A percentile compares a stretch with the other conserved stretches of the same genome.
phyloP scores from a whole-genome alignment of 1,284 basidiomycete genomes.

The Microbotryomycetes sp. region DNA sequence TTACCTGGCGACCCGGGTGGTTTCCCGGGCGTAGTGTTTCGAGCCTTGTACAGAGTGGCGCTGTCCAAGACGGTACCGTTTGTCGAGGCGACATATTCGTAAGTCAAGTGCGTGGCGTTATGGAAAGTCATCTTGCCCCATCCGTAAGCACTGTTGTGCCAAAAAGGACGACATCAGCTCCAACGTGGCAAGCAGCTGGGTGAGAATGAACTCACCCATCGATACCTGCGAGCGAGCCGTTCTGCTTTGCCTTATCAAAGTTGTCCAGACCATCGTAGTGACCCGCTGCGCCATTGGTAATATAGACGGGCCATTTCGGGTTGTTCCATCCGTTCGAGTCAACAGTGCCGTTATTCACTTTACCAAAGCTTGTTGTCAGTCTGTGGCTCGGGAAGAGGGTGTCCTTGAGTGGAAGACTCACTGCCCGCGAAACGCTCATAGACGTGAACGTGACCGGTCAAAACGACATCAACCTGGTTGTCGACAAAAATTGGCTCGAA shows the following conservation, averaged over 20 bases:
- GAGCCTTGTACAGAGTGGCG: conserved; percentile 16
- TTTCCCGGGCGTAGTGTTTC: background rate
- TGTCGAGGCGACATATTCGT: conserved; percentile 14
- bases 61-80: conserved; percentile 16
- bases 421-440: conserved; percentile 28
- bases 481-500: conserved; percentile 35
- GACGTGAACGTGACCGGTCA: conserved; percentile 34
- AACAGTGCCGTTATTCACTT: conserved; percentile 23
- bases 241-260: conserved; percentile 3
- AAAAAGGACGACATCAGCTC: background rate
- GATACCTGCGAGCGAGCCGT: background rate
- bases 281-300: conserved; percentile 36
- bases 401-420: background rate
- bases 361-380: too few species aligned
- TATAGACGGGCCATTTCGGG: conserved; percentile 33
- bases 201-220: background rate
- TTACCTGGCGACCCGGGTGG: background rate
- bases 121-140: conserved; percentile 19
- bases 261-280: conserved; percentile 27
- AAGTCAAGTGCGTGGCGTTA: conserved; percentile 12
- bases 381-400: background rate
- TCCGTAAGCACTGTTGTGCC: background rate
- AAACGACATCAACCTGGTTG: conserved; percentile 34
- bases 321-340: conserved; percentile 36
- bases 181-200: background rate